A percentile compares a stretch with the other conserved stretches of the same genome.
These are phyloP conservation scores for Francoa sonchifolia DNA, from an alignment of 441 rosid genomes.

Conservation along the genomic window DNA sequence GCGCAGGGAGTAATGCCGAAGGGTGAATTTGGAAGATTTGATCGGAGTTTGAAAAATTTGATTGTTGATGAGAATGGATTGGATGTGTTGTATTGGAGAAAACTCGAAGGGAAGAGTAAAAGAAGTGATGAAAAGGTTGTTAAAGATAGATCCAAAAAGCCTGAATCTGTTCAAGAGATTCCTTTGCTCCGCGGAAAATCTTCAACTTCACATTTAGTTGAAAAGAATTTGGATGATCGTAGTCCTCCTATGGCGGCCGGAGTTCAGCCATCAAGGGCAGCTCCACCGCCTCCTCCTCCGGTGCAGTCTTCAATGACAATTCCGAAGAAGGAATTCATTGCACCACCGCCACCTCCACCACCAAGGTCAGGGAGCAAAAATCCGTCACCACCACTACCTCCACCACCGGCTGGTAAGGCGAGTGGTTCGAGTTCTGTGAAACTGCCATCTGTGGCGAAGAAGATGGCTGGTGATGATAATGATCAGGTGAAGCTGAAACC, in stretches of 20 bases:
- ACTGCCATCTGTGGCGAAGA: no score
- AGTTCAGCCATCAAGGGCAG: no score
- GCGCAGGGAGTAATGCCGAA: conserved; percentile 11
- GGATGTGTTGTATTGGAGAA: conserved; percentile 79
- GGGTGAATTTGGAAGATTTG: conserved; percentile 26
- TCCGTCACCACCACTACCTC: conserved; percentile 12
- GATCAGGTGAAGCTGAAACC: conserved; percentile 73
- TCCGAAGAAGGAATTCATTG: conserved; percentile 16
- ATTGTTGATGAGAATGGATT: conserved; percentile 69
- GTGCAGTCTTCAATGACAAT: conserved; percentile 15
- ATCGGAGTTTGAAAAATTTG: conserved; percentile 39
- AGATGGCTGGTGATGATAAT: conserved; percentile 9
- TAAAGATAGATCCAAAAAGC: conserved; percentile 14
- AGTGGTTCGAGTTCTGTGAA: conserved; percentile 19
- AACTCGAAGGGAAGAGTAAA: conserved; percentile 26
- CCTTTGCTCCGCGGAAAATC: conserved; percentile 66
- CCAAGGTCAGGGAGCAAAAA: conserved; percentile 1
- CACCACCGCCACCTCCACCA: conserved; percentile 37
- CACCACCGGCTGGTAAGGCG: conserved; percentile 25
- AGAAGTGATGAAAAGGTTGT: conserved; percentile 14
- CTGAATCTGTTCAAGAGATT: conserved; percentile 29
- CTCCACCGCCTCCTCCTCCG: conserved; percentile 11
- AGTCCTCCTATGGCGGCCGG: no score
- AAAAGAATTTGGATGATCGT: no score
- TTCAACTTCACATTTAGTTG: no score